Base-by-base conservation (phyloP, 148 eudicot species). In the Rhododendron griersonianum region DNA sequence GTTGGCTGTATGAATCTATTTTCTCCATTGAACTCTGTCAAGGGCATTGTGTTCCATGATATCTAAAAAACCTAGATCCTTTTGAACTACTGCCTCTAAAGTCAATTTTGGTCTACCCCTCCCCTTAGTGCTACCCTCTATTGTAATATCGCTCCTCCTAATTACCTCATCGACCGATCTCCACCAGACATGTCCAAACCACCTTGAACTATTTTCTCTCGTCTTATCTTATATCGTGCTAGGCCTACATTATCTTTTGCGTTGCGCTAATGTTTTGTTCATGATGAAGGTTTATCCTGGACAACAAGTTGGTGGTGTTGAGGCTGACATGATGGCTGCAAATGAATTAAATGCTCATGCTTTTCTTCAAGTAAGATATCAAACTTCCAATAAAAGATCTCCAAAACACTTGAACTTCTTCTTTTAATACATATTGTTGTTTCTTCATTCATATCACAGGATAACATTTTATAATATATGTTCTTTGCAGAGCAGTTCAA, bases 321-420 rank as follows among this genome's bases (percentile, higher is more conserved):
- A 97, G 91, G 96, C 98, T 80, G 99, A 97, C 86, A 91, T 93
- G 93, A 97, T 97, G 99, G 99, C 99, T 87, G 95, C 98, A 80
- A 97, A 97, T 87, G 99, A 97, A 90, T 93, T 97, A 47, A 88
- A 89, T 80, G 90, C 96, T 69, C 99, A 97, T 88, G 85, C 90
- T 87, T 92, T 85, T 88, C 95, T 97, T 88, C 98, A 95, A 90
- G 98, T 94, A 90, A 41, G 83, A 82, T 84, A 55, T 74, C 53
- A 41, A 33, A 77, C 5, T 16, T 84, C 15, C 21, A 23, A 21
- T 59, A 82, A 21, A 61, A 82, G 84, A 82, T 82, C 67, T 81
- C 14, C 37, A 81, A 81, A 55, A 18, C 8, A 16, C 28, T 7
- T 55, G 45, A 53, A 81, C 15, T 48, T 81, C 13, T 50, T 53